phyloP scores from a whole-genome alignment of 352 stramenopile genomes.

The Aphanomyces cochlioides region DNA sequence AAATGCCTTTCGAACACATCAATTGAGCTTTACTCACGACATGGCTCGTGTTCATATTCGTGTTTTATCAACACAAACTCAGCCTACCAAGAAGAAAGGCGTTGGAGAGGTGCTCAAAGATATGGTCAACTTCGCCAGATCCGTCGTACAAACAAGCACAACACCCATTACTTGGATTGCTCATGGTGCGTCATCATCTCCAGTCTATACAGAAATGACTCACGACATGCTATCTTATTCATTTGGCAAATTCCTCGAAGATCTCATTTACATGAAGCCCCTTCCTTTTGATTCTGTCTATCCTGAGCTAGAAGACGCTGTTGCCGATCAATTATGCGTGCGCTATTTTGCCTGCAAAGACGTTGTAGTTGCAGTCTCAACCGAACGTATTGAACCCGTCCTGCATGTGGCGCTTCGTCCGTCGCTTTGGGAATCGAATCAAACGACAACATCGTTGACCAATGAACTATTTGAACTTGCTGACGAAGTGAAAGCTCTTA shows the following conservation, averaged over 20 bases:
- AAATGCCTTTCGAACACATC: constrained; percentile 67
- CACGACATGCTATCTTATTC: constrained; percentile 80
- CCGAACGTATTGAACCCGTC: constrained; percentile 74
- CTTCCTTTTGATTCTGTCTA: constrained; percentile 56
- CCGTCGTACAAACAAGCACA: background rate
- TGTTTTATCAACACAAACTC: constrained; percentile 58
- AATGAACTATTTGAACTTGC: constrained; percentile 73
- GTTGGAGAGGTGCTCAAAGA: constrained; percentile 22
- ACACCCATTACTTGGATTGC: constrained; percentile 21
- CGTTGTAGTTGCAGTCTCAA: constrained; percentile 71
- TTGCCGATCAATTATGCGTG: constrained; percentile 57
- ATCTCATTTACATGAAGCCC: constrained; percentile 78
- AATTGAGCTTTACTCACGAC: constrained; percentile 81
- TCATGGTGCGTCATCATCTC: background rate
- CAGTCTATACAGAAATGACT: constrained; percentile 50
- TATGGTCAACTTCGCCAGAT: constrained; percentile 28
- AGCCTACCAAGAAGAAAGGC: constrained; percentile 49
- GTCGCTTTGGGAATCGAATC: constrained; percentile 72
- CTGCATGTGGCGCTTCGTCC: constrained; percentile 79
- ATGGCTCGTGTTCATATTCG: constrained; percentile 63
- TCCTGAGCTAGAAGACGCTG: constrained; percentile 44
- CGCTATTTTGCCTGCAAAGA: constrained; percentile 74
- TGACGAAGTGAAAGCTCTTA: constrained; percentile 67
- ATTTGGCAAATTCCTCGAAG: constrained; percentile 85
- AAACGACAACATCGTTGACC: constrained; percentile 52